Evolutionary conservation across 1,284 basidiomycete species (phyloP), one percentile per base, ranked within the genome.

Genomic region (Sutorius eximius): DNA sequence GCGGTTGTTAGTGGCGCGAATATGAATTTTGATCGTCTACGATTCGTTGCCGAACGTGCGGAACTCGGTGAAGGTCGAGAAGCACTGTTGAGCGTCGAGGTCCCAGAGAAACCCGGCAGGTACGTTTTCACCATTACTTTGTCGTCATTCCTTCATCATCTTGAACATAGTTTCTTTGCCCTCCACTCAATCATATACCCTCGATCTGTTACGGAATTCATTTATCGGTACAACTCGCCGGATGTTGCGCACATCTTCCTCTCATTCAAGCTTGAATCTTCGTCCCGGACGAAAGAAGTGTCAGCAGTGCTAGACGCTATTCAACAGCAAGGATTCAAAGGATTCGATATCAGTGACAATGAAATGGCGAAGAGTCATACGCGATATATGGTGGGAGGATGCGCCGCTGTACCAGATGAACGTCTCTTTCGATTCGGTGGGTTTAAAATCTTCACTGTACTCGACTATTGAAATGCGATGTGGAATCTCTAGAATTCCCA

Each of bases 41-140:
- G 97, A 8, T 99, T 99, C 68, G 96, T 99, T 24, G 91, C 97
- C 15, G 97, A 99, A 70, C 93, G 97, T 54, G 97, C 97, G 16
- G 95, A 98, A 71, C 79, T 99, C 33, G 97, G 97, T 62, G 97
- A 99, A 73, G 88, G 95, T 34, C 83, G 91, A 51, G 97, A 99
- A 73, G 96, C 91, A 0, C 78, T 99, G 51, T 79, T 99, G 60
- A 92, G 91, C 63, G 92, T 98, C 36, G 91, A 93, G 66, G 91
- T 99, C 51, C 95, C 96, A 22, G 97, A 99, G 69, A 77, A 75
- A 60, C 91, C 93, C 2, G 96, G 96, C 73, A 92, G 88, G 91
- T 87, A 67, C 61, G 82, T 54, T 40, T 45, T 30, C 40, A 11
- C 51, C 43, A 16, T 53, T 27, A 32, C 20, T 37, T 24, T 54